Percentiles rank a stretch among this genome's conserved stretches.
These are phyloP conservation scores for Agaricus subrufescens DNA, from an alignment of 768 basidiomycete species.

Conservation along the genomic window DNA sequence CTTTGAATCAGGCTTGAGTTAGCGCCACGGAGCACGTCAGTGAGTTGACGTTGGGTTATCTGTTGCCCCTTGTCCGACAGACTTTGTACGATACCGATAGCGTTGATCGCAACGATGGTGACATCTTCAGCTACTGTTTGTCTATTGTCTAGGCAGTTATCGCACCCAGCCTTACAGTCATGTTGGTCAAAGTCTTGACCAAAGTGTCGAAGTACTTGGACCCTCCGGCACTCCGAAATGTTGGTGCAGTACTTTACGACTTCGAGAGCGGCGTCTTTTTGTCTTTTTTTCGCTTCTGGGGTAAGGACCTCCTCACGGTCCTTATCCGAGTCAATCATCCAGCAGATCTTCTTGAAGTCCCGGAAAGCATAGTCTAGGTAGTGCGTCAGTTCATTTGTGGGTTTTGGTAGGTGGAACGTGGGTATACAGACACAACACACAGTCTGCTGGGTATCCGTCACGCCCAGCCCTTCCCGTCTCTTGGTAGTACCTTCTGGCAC, in stretches of 20 bases:
- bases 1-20: constrained; percentile 40
- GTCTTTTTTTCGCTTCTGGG: constrained; percentile 59
- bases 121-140: constrained; percentile 50
- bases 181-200: constrained; percentile 70
- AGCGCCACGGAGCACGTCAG: constrained; percentile 63
- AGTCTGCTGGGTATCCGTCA: constrained; percentile 80
- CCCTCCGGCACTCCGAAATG: constrained; percentile 79
- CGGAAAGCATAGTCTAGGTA: constrained; percentile 58
- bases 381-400: constrained; percentile 1
- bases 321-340: constrained; percentile 56
- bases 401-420: neutral
- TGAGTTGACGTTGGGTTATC: constrained; percentile 57
- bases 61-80: constrained; percentile 40
- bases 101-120: constrained; percentile 48
- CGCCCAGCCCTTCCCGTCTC: constrained; percentile 97
- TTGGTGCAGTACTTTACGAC: constrained; percentile 83
- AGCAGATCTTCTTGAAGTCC: constrained; percentile 53
- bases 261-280: constrained; percentile 55
- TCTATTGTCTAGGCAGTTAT: constrained; percentile 68
- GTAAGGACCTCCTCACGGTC: constrained; percentile 26
- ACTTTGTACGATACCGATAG: constrained; percentile 53
- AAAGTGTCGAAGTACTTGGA: constrained; percentile 86
- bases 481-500: constrained; percentile 68
- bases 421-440: constrained; percentile 72
- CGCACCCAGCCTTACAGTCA: constrained; percentile 69